These are phyloP conservation scores for Kuraishia ogatae DNA, from an alignment of 805 yeast genomes.

Conservation along the genomic window DNA sequence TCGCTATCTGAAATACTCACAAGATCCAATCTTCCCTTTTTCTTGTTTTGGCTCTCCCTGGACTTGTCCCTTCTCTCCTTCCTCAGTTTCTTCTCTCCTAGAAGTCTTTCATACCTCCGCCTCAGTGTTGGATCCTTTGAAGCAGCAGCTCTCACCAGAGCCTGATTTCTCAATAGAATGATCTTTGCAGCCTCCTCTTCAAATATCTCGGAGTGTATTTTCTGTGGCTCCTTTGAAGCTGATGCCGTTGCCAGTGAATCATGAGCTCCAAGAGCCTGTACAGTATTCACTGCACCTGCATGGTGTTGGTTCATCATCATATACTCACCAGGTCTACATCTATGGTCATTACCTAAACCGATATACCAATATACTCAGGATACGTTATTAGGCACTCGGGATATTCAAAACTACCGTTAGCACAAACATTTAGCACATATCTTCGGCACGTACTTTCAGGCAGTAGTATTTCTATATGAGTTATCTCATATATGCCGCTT, in stretches of 20 bases:
- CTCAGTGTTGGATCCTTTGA: constrained; percentile 10
- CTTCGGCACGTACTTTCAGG: too few species aligned
- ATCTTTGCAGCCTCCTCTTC: constrained; percentile 11
- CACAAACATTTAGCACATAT: too few species aligned
- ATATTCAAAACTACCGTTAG: too few species aligned
- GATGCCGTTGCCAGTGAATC: not conserved
- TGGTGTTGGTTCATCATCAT: not conserved
- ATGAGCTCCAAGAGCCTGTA: not conserved
- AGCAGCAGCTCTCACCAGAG: constrained; percentile 14
- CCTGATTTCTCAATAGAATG: constrained; percentile 10
- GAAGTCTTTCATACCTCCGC: constrained; percentile 12
- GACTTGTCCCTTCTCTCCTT: not conserved
- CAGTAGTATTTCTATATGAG: too few species aligned
- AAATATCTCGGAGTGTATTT: constrained; percentile 3
- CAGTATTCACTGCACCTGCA: not conserved
- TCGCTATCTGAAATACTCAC: not conserved
- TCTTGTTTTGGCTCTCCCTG: not conserved
- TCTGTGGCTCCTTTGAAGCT: not conserved
- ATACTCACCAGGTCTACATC: not conserved
- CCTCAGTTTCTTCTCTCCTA: constrained; percentile 12
- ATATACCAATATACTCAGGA: too few species aligned
- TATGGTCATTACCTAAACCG: constrained; percentile 1
- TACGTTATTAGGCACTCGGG: too few species aligned
- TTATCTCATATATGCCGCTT: too few species aligned
- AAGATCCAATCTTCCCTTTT: constrained; percentile 2